Conservation (phyloP, 805 yeast genomes). For the Candida cerambycidarum region DNA sequence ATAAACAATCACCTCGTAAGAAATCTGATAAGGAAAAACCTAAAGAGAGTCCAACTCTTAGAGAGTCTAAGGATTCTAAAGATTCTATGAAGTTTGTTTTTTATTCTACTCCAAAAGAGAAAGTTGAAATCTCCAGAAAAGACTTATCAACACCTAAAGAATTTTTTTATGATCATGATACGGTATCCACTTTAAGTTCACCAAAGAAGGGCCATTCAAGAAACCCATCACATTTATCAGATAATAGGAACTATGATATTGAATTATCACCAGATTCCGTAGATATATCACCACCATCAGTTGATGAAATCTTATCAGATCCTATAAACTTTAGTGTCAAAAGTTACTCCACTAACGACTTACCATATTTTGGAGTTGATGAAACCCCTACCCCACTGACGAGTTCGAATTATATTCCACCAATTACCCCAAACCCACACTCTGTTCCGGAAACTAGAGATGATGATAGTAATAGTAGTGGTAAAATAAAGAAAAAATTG, state of each 20-base stretch:
- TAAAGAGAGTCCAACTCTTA: not conserved
- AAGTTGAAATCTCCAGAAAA: not conserved
- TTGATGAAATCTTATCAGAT: slow-evolving; percentile 9
- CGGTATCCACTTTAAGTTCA: not conserved
- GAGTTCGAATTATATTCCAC: not conserved
- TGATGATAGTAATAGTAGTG: not conserved
- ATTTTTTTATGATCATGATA: slow-evolving; percentile 6
- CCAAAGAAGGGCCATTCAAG: not conserved
- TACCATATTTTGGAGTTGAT: not conserved
- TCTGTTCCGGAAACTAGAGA: not conserved
- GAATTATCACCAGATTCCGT: not conserved
- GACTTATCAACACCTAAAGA: slow-evolving; percentile 12
- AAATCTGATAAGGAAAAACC: not conserved
- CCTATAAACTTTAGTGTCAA: slow-evolving; percentile 7
- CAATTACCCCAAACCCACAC: not conserved
- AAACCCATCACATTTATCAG: not conserved
- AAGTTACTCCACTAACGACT: not conserved
- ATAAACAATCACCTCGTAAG: not conserved
- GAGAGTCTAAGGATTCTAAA: not conserved
- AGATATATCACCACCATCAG: slow-evolving; percentile 3
- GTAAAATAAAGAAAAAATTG: slow-evolving; percentile 5
- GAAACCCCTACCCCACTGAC: not conserved
- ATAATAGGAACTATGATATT: not conserved
- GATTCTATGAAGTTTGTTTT: slow-evolving; percentile 1
- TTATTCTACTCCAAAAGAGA: slow-evolving; percentile 3